Percentiles rank a stretch among this genome's conserved stretches.
phyloP scores from a whole-genome alignment of 2,329 filamentous ascomycete species.

The Pezicula radicicola region DNA sequence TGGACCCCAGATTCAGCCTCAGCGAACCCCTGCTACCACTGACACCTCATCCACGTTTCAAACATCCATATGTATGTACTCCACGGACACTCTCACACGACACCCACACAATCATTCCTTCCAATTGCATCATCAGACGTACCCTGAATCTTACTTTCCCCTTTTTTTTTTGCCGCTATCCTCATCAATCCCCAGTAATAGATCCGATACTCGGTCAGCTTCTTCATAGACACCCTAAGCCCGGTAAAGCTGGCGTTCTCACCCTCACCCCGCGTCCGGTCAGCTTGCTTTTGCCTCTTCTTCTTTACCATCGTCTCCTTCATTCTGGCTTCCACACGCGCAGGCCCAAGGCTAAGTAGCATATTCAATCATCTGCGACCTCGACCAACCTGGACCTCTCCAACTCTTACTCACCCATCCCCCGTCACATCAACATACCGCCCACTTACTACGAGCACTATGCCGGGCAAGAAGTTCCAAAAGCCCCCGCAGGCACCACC shows the following conservation, averaged over 20 bases:
- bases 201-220: no score
- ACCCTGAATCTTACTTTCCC: not conserved
- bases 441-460: conserved; percentile 48
- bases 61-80: no score
- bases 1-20: not conserved
- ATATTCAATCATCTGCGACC: conserved; percentile 53
- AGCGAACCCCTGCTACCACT: not conserved
- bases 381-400: conserved; percentile 6
- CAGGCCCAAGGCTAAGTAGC: conserved; percentile 48
- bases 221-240: not conserved
- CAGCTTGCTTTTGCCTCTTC: conserved; percentile 49
- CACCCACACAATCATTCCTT: not conserved
- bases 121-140: not conserved
- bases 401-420: conserved; percentile 4
- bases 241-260: conserved; percentile 31
- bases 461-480: conserved; percentile 66
- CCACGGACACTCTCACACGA: no score
- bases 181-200: no score
- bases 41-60: no score
- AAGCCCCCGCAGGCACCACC: conserved; percentile 76
- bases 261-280: conserved; percentile 22
- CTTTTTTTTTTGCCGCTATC: no score
- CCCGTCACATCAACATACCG: conserved; percentile 1
- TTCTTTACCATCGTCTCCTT: conserved; percentile 52
- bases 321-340: conserved; percentile 62